phyloP scores from a whole-genome alignment of 352 stramenopile genomes.

The Globisporangium perplexum region DNA sequence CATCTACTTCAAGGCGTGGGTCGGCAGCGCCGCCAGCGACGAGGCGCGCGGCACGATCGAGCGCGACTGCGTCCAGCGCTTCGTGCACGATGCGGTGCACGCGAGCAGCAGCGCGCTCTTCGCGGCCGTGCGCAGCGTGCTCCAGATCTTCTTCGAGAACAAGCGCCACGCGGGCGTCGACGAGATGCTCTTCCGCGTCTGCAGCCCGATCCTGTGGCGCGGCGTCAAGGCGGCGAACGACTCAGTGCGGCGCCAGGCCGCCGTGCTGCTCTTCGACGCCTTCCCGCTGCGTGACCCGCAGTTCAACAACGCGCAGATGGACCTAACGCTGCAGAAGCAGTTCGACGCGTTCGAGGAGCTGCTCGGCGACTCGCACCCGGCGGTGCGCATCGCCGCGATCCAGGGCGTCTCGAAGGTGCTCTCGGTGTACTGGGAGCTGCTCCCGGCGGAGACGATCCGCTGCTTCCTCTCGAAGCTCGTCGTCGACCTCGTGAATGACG shows the following conservation, averaged over 20 bases:
- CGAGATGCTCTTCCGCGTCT: constrained; percentile 80
- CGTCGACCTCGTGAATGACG: constrained; percentile 79
- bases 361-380: constrained; percentile 65
- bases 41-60: constrained; percentile 65
- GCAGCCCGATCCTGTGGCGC: constrained; percentile 82
- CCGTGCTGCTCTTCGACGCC: constrained; percentile 79
- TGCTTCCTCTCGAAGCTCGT: constrained; percentile 80
- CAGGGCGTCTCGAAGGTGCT: constrained; percentile 79
- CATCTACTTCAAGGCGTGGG: constrained; percentile 85
- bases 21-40: constrained; percentile 44
- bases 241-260: constrained; percentile 74
- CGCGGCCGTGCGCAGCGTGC: constrained; percentile 48
- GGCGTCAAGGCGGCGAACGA: constrained; percentile 80
- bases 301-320: constrained; percentile 74
- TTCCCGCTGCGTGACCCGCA: constrained; percentile 75
- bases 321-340: constrained; percentile 72
- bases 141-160: constrained; percentile 86
- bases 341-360: constrained; percentile 81
- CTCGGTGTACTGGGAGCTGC: constrained; percentile 81
- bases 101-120: constrained; percentile 64
- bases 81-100: constrained; percentile 69
- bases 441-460: constrained; percentile 74
- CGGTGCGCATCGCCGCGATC: constrained; percentile 71
- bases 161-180: constrained; percentile 77
- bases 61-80: constrained; percentile 79